Percentiles rank a stretch among this genome's conserved stretches.
phyloP scores from a whole-genome alignment of 2,329 filamentous ascomycete species.

The Colletotrichum sublineola region DNA sequence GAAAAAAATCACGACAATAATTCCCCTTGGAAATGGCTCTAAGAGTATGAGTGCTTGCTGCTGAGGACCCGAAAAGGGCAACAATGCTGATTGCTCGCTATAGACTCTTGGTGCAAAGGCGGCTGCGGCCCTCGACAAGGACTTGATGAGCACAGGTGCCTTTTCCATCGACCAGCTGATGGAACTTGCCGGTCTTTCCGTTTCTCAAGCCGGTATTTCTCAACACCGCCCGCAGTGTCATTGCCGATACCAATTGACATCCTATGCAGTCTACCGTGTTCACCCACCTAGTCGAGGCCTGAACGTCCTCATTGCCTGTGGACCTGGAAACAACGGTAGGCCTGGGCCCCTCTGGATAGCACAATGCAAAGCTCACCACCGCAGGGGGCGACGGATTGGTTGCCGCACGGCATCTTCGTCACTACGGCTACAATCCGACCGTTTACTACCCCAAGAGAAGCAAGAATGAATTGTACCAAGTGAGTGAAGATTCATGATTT shows the following conservation, averaged over 20 bases:
- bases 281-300: slow-evolving; percentile 81
- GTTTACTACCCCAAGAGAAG: slow-evolving; percentile 94
- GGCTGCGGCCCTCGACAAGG: slow-evolving; percentile 89
- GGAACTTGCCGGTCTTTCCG: slow-evolving; percentile 93
- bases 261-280: slow-evolving; percentile 79
- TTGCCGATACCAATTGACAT: not conserved
- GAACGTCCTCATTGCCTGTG: slow-evolving; percentile 88
- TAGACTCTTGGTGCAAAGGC: slow-evolving; percentile 90
- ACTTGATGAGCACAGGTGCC: slow-evolving; percentile 89
- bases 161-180: slow-evolving; percentile 98
- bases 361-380: slow-evolving; percentile 23
- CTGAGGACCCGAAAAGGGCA: slow-evolving; percentile 41
- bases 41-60: slow-evolving; percentile 34
- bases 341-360: slow-evolving; percentile 32
- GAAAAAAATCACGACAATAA: not conserved
- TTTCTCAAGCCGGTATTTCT: slow-evolving; percentile 83
- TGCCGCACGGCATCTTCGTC: slow-evolving; percentile 88
- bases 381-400: slow-evolving; percentile 93
- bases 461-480: slow-evolving; percentile 91
- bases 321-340: slow-evolving; percentile 80
- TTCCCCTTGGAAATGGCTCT: slow-evolving; percentile 38
- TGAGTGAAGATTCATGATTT: slow-evolving; percentile 52
- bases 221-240: too few relatives aligned
- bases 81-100: not conserved
- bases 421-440: slow-evolving; percentile 90